Evolutionary conservation across 495 filamentous ascomycete species (phyloP).

Genomic region (Lindgomyces ingoldianus): DNA sequence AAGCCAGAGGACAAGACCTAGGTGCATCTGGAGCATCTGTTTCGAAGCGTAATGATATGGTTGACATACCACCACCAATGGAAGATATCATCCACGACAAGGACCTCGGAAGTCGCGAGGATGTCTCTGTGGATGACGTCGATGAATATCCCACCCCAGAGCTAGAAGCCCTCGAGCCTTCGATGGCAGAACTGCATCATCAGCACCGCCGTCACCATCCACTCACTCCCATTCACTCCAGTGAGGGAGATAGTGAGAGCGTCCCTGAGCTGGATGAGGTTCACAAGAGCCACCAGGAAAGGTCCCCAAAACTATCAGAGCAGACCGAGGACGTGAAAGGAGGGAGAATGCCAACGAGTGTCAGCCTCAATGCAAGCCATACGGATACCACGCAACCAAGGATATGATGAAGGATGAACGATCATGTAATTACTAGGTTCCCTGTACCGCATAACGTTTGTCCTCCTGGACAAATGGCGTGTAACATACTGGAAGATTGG

Average conservation of each 20-base stretch:
- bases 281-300: neutral
- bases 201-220: neutral
- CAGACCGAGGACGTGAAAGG: neutral
- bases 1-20: no score
- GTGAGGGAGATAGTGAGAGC: neutral
- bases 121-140: constrained; percentile 3
- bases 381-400: neutral
- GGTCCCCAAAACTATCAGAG: neutral
- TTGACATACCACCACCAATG: neutral
- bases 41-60: neutral
- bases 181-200: neutral
- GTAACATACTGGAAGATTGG: no score
- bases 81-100: constrained; percentile 9
- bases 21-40: no score
- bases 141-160: constrained; percentile 13
- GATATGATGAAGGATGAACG: no score
- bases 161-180: constrained; percentile 1
- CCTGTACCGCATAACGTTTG: no score
- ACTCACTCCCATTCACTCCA: neutral
- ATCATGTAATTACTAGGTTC: no score
- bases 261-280: neutral
- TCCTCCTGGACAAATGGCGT: no score
- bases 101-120: neutral
- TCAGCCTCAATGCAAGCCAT: neutral
- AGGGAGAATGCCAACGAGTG: neutral